Base-by-base conservation (phyloP, 352 stramenopile genomes). In the Phytophthora parvispora region DNA sequence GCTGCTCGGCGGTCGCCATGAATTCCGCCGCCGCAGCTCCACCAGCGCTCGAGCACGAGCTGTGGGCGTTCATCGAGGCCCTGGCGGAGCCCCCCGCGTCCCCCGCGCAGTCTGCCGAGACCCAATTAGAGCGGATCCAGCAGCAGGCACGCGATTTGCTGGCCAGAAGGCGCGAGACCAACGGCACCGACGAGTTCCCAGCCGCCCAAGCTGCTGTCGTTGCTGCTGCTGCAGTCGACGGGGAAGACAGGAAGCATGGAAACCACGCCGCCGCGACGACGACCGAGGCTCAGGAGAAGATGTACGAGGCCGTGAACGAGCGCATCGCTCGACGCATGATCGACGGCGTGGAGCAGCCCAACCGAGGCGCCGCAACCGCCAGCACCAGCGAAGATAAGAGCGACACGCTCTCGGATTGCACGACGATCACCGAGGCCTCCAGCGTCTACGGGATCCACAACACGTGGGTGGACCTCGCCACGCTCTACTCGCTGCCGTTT, bases 371-470 rank as follows among this genome's bases (percentile, higher is more conserved):
- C 7, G 45, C 55, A 20, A 65, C 51, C 32, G 40, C 54, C 34
- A 59, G 57, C 24, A 64, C 27, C 20, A 78, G 74, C 15, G 85
- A 91, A 61, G 85, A 93, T 74, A 89, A 91, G 80, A 93, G 85
- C 64, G 85, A 93, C 64, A 93, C 85, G 34, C 62, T 93, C 24
- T 93, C 85, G 16, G 85, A 93, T 60, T 93, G 85, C 60, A 93
- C 85, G 51, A 90, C 83, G 20, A 67, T 75, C 59, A 93, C 83
- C 9, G 85, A 93, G 57, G 77, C 81, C 10, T 93, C 85, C 31
- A 93, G 85, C 45, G 85, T 93, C 49, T 91, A 90, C 54, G 83
- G 85, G 27, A 84, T 91, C 27, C 83, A 91, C 60, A 92, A 91
- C 73, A 95, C 87, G 53, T 91, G 87, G 81, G 80, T 95, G 40